phyloP scores from a whole-genome alignment of 148 eudicot genomes.

The Rhododendron williamsianum region DNA sequence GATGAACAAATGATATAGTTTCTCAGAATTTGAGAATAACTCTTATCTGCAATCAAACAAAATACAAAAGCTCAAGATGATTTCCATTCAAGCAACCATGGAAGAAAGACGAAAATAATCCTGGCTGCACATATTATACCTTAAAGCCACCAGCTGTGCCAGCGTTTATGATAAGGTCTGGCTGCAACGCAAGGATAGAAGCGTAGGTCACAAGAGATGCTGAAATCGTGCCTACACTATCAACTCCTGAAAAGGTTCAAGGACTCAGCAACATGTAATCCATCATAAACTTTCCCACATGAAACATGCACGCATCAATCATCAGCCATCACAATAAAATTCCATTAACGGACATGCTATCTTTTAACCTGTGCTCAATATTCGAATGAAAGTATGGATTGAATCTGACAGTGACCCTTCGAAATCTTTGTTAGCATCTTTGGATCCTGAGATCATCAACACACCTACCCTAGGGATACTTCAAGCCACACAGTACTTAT shows the following conservation, averaged over 20 bases:
- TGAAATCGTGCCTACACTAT: conserved; percentile 80
- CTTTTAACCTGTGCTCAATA: not conserved
- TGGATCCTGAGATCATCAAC: not conserved
- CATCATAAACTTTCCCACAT: not conserved
- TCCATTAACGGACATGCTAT: not conserved
- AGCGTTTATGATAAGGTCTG: conserved; percentile 96
- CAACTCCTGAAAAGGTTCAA: conserved; percentile 59
- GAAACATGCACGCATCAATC: not conserved
- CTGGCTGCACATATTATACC: conserved; percentile 34
- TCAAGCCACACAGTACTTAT: not conserved
- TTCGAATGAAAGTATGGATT: not conserved
- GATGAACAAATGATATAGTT: not conserved
- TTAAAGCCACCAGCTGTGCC: conserved; percentile 97
- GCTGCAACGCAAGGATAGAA: conserved; percentile 71
- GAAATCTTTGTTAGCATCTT: not conserved
- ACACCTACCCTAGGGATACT: not conserved
- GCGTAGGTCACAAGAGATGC: conserved; percentile 92
- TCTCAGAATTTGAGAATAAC: not conserved
- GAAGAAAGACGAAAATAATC: not conserved
- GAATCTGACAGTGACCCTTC: not conserved
- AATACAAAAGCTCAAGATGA: not conserved
- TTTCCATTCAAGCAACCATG: not conserved
- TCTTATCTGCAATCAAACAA: not conserved
- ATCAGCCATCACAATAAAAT: not conserved
- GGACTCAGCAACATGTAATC: conserved; percentile 4